Conservation (phyloP, 2,329 filamentous ascomycete species). For the Aureobasidium uvarum region DNA sequence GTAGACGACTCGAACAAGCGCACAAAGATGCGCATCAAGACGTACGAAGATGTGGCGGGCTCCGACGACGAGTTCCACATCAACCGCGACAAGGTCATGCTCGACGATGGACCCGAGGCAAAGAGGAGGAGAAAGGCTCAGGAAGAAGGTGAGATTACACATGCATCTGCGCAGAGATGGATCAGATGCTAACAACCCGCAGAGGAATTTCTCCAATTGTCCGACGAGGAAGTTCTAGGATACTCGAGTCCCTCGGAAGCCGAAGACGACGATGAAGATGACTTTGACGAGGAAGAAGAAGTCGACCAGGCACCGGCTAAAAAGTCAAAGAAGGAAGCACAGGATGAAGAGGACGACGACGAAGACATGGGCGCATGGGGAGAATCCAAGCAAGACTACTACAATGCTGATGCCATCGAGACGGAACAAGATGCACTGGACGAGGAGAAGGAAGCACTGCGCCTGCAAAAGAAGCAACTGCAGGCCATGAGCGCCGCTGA, state of each 20-base stretch:
- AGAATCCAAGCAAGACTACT: slow-evolving; percentile 83
- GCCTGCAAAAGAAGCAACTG: slow-evolving; percentile 87
- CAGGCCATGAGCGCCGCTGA: slow-evolving; percentile 86
- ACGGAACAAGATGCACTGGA: slow-evolving; percentile 75
- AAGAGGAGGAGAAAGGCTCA: slow-evolving; percentile 71
- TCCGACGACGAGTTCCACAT: slow-evolving; percentile 93
- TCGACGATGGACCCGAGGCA: slow-evolving; percentile 75
- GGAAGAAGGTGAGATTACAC: slow-evolving; percentile 43
- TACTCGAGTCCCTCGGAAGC: slow-evolving; percentile 46
- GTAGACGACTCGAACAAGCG: slow-evolving; percentile 35
- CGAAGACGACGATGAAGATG: slow-evolving; percentile 54
- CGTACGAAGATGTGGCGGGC: slow-evolving; percentile 82
- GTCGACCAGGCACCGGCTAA: slow-evolving; percentile 36
- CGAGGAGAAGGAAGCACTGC: slow-evolving; percentile 86
- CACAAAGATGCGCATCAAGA: slow-evolving; percentile 57
- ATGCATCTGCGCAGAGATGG: neutral
- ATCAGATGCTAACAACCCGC: slow-evolving; percentile 30
- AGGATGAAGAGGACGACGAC: slow-evolving; percentile 53
- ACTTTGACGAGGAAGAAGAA: slow-evolving; percentile 49
- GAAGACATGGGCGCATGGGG: slow-evolving; percentile 76
- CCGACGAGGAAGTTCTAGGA: slow-evolving; percentile 63
- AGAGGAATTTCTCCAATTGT: slow-evolving; percentile 59
- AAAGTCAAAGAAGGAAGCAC: slow-evolving; percentile 31
- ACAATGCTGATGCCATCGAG: slow-evolving; percentile 76
- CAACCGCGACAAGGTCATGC: slow-evolving; percentile 77